Conservation (phyloP, 768 basidiomycete genomes). For the Suillus ampliporus region DNA sequence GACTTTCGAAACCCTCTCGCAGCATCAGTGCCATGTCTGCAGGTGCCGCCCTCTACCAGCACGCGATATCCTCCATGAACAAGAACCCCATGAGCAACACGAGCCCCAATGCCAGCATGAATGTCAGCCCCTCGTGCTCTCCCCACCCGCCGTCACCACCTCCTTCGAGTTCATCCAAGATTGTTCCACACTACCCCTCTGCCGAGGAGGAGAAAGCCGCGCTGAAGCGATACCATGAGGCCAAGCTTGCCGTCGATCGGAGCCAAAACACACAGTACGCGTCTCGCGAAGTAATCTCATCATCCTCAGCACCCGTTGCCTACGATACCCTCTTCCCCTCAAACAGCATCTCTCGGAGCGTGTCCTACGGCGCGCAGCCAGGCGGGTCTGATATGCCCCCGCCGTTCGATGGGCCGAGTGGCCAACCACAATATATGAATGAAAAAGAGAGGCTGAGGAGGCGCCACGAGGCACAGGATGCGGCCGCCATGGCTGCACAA, state of each 20-base stretch:
- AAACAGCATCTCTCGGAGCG: conserved; percentile 31
- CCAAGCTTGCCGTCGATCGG: conserved; percentile 71
- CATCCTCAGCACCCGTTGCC: conserved; percentile 52
- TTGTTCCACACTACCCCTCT: conserved; percentile 56
- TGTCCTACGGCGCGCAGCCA: conserved; percentile 27
- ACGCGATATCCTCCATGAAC: conserved; percentile 50
- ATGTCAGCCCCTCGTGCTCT: conserved; percentile 38
- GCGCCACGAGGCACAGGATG: conserved; percentile 71
- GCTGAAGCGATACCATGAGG: conserved; percentile 68
- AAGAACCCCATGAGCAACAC: conserved; percentile 17
- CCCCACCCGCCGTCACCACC: conserved; percentile 37
- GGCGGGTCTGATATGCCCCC: conserved; percentile 51
- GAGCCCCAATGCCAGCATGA: conserved; percentile 28
- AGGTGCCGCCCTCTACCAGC: conserved; percentile 50
- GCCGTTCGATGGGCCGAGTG: conserved; percentile 53
- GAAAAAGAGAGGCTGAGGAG: conserved; percentile 77
- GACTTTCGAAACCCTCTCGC: conserved; percentile 23
- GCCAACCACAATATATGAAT: conserved; percentile 43
- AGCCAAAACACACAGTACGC: conserved; percentile 48
- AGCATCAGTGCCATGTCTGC: conserved; percentile 35
- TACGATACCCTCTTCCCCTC: conserved; percentile 68
- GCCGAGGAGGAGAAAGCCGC: conserved; percentile 82
- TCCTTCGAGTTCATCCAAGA: conserved; percentile 24
- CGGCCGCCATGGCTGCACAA: conserved; percentile 46
- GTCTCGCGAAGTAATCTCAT: conserved; percentile 27